phyloP scores from a whole-genome alignment of 805 yeast genomes.

The Ascoidea asiatica region DNA sequence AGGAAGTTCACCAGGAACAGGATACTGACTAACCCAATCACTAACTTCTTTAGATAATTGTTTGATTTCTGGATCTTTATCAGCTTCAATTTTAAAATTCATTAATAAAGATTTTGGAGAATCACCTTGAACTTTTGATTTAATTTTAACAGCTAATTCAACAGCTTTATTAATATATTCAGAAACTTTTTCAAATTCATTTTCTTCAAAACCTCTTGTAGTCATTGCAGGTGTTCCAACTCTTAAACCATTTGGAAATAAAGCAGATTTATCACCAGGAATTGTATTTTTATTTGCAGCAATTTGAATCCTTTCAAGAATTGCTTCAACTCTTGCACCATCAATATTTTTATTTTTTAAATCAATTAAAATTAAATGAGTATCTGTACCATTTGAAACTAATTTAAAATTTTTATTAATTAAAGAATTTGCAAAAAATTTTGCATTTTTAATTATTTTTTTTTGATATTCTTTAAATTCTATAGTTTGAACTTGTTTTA shows the following conservation, averaged over 20 bases:
- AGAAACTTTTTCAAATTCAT: slow-evolving; percentile 71
- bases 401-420: slow-evolving; percentile 60
- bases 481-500: slow-evolving; percentile 84
- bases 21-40: slow-evolving; percentile 60
- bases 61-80: slow-evolving; percentile 46
- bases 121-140: slow-evolving; percentile 42
- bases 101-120: slow-evolving; percentile 46
- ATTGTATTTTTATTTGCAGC: slow-evolving; percentile 96
- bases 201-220: slow-evolving; percentile 88
- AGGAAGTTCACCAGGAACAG: slow-evolving; percentile 83
- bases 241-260: slow-evolving; percentile 95
- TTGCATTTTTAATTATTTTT: slow-evolving; percentile 81
- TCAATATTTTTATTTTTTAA: slow-evolving; percentile 84
- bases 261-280: slow-evolving; percentile 95
- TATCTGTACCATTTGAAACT: slow-evolving; percentile 92
- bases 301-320: slow-evolving; percentile 86
- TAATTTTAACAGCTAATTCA: slow-evolving; percentile 46
- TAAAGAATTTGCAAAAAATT: slow-evolving; percentile 66
- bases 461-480: slow-evolving; percentile 85
- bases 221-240: slow-evolving; percentile 99
- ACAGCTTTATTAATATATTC: slow-evolving; percentile 73
- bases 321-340: slow-evolving; percentile 95
- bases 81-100: slow-evolving; percentile 60
- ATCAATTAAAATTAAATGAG: slow-evolving; percentile 88
- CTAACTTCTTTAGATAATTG: slow-evolving; percentile 52